Base-by-base conservation (phyloP, 768 basidiomycete species). In the Collybia sordida region DNA sequence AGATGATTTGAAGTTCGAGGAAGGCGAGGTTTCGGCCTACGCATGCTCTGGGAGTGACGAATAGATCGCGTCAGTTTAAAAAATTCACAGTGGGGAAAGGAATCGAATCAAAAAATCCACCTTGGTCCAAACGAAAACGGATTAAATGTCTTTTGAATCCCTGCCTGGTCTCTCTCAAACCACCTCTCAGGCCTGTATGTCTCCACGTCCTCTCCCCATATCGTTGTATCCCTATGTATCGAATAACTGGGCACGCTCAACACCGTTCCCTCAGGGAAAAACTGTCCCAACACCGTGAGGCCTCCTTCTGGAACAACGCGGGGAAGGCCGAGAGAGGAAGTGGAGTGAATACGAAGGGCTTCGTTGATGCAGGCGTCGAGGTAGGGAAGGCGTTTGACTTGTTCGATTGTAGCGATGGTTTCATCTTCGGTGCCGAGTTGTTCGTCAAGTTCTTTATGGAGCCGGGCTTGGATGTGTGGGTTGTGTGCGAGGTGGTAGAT, bases 311-410 rank as follows among this genome's bases (percentile, higher is more conserved):
- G 88, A 7, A 85, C 86, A 35, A 88, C 54, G 17, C 93, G 83
- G 19, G 94, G 90, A 15, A 97, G 80, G 12, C 94, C 94, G 23
- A 94, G 73, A 4, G 85, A 80, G 3, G 86, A 89, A 0, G 93
- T 93, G 1, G 90, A 88, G 70, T 95, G 92, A 6, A 93, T 63
- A 2, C 94, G 85, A 24, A 97, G 76, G 2, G 77, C 86, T 68
- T 97, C 94, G 63, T 90, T 84, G 69, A 96, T 88, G 65, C 86
- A 89, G 0, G 93, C 93, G 40, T 91, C 84, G 57, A 95, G 79
- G 67, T 90, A 94, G 6, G 86, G 79, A 15, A 92, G 72, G 1
- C 72, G 72, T 65, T 93, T 93, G 47, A 90, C 81, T 51, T 83
- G 79, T 47, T 87, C 84, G 47, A 71, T 84, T 1, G 78, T 81